Base-by-base conservation (phyloP, 1,284 basidiomycete species). In the Malassezia equina region DNA sequence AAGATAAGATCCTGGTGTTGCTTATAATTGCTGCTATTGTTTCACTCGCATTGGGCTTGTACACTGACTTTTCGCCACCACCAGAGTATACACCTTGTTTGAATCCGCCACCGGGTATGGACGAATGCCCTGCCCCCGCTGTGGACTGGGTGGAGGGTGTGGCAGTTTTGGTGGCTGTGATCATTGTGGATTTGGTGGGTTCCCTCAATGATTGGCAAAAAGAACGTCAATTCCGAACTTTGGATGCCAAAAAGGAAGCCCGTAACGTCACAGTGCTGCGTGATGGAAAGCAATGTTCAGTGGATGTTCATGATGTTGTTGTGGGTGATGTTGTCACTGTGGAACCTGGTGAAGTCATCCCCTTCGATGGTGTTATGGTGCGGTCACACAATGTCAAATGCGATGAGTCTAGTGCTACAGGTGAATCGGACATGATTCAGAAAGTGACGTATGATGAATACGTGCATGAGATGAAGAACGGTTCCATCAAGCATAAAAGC, bases 131-230 rank as follows among this genome's bases (percentile, higher is more conserved):
- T 2, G 57, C 60, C n/a, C 60, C 62, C 24, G 52, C 62, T 28
- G 77, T 81, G 48, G 91, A 96, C 69, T 98, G 93, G 91, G 90
- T 98, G 4, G 93, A 98, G 78, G 94, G 94, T 68, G 89, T 98
- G 12, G 90, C 93, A 7, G 98, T 98, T 71, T 83, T 94, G 64
- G 81, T 90, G 52, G 94, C 94, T 6, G 84, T 93, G 56, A 75
- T 77, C 63, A 77, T 79, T 45, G 67, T 73, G 40, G 65, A 66
- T 29, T 55, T 64, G 43, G 87, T 91, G 47, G 89, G 88, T 33
- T 88, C 87, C 23, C 60, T 91, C 33, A 91, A 90, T 69, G 90
- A 91, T 73, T 98, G 87, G 84, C 90, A 96, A 76, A 96, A 98
- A 77, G 93, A 98, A 75, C 83, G 84, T 7, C 93, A 98, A 77